phyloP scores from a whole-genome alignment of 2,329 filamentous ascomycete genomes.

The Fusarium anguioides region DNA sequence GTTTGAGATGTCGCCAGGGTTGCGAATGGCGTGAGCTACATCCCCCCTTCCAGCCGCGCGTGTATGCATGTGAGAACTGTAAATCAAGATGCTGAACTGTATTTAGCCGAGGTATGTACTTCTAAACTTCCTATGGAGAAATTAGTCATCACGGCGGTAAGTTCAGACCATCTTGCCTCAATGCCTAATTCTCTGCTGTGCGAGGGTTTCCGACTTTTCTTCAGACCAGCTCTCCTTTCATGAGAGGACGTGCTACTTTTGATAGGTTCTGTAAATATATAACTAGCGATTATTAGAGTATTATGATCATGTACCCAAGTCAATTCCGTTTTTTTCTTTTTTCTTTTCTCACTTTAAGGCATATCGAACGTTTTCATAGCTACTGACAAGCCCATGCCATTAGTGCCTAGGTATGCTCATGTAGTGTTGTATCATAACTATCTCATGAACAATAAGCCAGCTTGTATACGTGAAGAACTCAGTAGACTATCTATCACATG shows the following conservation, averaged over 20 bases:
- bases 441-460: neutral
- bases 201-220: too few species aligned
- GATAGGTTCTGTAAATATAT: too few species aligned
- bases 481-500: neutral
- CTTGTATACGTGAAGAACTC: neutral
- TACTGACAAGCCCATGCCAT: neutral
- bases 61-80: slow-evolving; percentile 38
- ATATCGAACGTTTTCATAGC: neutral
- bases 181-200: too few species aligned
- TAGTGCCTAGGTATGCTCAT: neutral
- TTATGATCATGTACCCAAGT: too few species aligned
- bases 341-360: neutral
- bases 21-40: slow-evolving; percentile 17
- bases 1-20: slow-evolving; percentile 27
- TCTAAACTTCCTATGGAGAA: neutral
- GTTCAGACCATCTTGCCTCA: neutral
- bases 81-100: slow-evolving; percentile 12
- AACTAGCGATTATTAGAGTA: too few species aligned
- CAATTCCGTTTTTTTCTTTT: too few species aligned
- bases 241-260: too few species aligned
- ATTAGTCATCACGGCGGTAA: neutral
- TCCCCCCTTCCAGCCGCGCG: slow-evolving; percentile 31
- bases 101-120: slow-evolving; percentile 10
- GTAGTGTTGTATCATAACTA: neutral
- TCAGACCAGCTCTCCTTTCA: too few species aligned